Evolutionary conservation across 805 yeast species (phyloP).

Genomic region (Blastobotrys attinorum): DNA sequence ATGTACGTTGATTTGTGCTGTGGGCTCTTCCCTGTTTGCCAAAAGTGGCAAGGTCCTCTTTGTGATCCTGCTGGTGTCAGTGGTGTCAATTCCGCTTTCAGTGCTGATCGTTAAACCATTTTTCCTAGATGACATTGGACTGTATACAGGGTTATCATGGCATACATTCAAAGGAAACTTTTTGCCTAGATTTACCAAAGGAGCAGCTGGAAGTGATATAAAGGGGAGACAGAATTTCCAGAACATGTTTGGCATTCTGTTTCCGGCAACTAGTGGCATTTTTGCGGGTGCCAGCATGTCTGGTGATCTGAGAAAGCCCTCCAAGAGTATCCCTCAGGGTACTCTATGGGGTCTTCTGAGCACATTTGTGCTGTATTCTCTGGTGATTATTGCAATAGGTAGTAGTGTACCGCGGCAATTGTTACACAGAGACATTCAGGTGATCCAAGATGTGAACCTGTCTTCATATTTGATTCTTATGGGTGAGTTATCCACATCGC

Average conservation of each 20-base stretch:
- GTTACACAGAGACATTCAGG: slow-evolving; percentile 70
- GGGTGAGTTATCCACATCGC: slow-evolving; percentile 89
- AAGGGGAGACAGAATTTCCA: slow-evolving; percentile 63
- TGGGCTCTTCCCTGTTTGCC: slow-evolving; percentile 19
- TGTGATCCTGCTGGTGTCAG: slow-evolving; percentile 16
- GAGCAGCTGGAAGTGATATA: slow-evolving; percentile 84
- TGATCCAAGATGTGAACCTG: slow-evolving; percentile 73
- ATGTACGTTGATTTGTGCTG: slow-evolving; percentile 17
- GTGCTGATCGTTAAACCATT: slow-evolving; percentile 60
- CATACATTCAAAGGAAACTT: slow-evolving; percentile 56
- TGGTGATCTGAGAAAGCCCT: slow-evolving; percentile 81
- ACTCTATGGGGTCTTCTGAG: slow-evolving; percentile 74
- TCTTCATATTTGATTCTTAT: slow-evolving; percentile 60
- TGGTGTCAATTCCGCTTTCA: slow-evolving; percentile 57
- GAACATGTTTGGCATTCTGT: slow-evolving; percentile 87
- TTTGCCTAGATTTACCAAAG: slow-evolving; percentile 72
- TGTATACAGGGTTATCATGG: slow-evolving; percentile 72
- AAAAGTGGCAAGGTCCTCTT: slow-evolving; percentile 18
- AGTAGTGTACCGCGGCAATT: slow-evolving; percentile 71
- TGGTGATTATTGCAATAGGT: slow-evolving; percentile 80
- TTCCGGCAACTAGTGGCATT: slow-evolving; percentile 98
- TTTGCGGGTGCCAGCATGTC: slow-evolving; percentile 99
- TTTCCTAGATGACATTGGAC: slow-evolving; percentile 18
- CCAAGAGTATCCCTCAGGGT: slow-evolving; percentile 88
- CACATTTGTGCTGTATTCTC: slow-evolving; percentile 67